Percentiles rank a stretch among this genome's conserved stretches.
Evolutionary conservation across 148 eudicot species (phyloP).

Genomic region (Fagopyrum tataricum): DNA sequence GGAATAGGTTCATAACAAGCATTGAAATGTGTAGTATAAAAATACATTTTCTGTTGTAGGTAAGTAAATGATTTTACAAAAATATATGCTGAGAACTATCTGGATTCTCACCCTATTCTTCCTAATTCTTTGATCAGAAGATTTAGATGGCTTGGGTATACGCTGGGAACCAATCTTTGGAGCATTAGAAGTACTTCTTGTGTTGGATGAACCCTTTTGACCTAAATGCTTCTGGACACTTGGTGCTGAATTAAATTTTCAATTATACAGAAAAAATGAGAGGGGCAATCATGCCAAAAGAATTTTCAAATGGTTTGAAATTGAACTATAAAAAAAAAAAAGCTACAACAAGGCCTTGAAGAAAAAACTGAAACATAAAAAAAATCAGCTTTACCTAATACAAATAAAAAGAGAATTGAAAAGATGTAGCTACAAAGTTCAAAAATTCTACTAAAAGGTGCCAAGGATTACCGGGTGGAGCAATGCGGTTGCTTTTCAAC

Average conservation of each 20-base stretch:
- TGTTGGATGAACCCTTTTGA: conserved; percentile 27
- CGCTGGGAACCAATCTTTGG: conserved; percentile 27
- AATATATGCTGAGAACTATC: conserved; percentile 5
- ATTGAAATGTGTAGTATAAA: neutral
- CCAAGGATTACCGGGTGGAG: conserved; percentile 43
- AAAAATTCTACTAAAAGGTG: neutral
- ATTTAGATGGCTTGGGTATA: conserved; percentile 27
- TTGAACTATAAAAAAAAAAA: neutral
- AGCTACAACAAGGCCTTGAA: neutral
- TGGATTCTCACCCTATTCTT: conserved; percentile 40
- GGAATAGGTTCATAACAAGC: neutral
- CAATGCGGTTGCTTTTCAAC: conserved; percentile 32
- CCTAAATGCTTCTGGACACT: conserved; percentile 28
- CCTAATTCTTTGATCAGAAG: conserved; percentile 24
- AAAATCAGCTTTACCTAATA: neutral
- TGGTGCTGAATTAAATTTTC: conserved; percentile 25
- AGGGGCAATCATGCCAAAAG: neutral
- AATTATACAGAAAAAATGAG: neutral
- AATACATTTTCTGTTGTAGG: neutral
- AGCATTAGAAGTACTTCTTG: conserved; percentile 24
- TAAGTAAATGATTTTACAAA: neutral
- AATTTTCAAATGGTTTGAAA: neutral
- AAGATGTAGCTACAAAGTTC: conserved; percentile 2
- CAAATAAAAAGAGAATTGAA: conserved; percentile 9
- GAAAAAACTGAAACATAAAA: neutral